Conservation (phyloP, 768 basidiomycete genomes). For the Auricularia cornea region DNA sequence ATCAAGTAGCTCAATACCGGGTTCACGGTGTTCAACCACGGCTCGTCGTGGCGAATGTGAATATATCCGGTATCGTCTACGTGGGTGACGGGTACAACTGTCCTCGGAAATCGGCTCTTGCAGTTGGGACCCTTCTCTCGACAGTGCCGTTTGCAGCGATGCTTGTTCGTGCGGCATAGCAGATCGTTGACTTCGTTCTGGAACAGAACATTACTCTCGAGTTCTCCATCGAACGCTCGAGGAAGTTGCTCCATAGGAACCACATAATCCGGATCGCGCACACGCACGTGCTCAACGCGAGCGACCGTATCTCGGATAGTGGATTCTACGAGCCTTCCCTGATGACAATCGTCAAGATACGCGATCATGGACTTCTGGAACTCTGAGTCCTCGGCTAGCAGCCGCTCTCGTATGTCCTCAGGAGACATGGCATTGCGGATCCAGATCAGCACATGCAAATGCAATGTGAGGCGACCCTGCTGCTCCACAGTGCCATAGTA, state of each 20-base stretch:
- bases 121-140: neutral
- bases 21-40: too few relatives aligned
- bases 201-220: too few relatives aligned
- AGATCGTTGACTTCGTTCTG: neutral
- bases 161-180: neutral
- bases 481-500: constrained; percentile 33
- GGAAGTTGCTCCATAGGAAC: neutral
- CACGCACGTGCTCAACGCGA: neutral
- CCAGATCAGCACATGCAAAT: constrained; percentile 35
- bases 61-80: neutral
- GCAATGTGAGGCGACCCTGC: constrained; percentile 35
- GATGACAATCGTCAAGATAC: neutral
- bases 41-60: too few relatives aligned
- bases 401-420: constrained; percentile 17
- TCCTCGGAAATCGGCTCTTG: neutral
- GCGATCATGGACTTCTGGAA: neutral
- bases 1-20: neutral
- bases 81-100: neutral
- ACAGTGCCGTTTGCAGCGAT: constrained; percentile 13
- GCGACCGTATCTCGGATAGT: constrained; percentile 2
- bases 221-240: neutral
- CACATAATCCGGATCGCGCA: neutral
- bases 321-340: neutral
- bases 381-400: constrained; percentile 5
- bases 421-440: constrained; percentile 23